Conservation (phyloP, 345 rosid species). For the Moringa oleifera region DNA sequence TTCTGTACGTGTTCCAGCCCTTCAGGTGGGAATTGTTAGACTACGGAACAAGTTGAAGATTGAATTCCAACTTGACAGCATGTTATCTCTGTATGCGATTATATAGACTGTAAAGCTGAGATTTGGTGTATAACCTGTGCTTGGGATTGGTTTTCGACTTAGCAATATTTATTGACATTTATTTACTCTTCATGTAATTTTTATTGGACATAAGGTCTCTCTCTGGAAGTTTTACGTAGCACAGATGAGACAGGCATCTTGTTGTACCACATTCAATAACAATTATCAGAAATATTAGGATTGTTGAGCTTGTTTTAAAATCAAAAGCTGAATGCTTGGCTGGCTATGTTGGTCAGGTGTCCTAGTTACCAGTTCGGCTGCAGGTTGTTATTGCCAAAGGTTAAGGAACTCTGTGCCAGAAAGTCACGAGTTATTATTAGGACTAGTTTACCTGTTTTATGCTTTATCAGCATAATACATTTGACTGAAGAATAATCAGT, state of each 20-base stretch:
- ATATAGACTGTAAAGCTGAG: conserved; percentile 34
- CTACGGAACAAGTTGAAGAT: conserved; percentile 66
- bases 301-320: no score
- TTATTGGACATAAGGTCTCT: not conserved
- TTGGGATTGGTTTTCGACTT: conserved; percentile 21
- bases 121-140: conserved; percentile 25
- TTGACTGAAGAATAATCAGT: no score
- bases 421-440: no score
- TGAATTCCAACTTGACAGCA: conserved; percentile 12
- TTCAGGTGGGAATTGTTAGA: conserved; percentile 97
- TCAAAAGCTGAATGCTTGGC: no score
- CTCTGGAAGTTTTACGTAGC: not conserved
- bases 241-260: not conserved
- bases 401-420: no score
- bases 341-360: no score
- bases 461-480: no score
- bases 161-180: conserved; percentile 18
- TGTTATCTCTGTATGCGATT: conserved; percentile 23
- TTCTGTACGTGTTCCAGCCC: conserved; percentile 77
- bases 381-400: no score
- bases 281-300: no score
- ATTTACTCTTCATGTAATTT: conserved; percentile 20
- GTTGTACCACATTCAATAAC: no score
- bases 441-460: no score
- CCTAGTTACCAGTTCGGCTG: no score